phyloP scores from a whole-genome alignment of 2,329 filamentous ascomycete genomes.

The Mollisiaceae sp. region DNA sequence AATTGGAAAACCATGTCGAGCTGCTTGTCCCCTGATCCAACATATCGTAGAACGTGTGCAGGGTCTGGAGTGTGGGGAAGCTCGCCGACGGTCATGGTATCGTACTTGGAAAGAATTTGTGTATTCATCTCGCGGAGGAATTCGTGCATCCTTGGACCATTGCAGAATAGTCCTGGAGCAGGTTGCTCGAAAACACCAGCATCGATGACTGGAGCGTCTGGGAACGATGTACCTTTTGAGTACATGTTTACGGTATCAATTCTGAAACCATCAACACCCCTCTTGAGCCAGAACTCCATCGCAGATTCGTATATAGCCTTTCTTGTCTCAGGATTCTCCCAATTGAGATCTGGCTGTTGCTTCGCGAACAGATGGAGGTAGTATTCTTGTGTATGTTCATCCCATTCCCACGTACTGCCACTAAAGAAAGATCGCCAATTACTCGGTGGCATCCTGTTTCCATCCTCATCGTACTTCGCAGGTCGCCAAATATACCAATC shows the following conservation, averaged over 20 bases:
- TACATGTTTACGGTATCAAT: constrained; percentile 78
- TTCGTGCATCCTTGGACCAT: constrained; percentile 72
- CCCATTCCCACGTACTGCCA: constrained; percentile 70
- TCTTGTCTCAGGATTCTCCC: constrained; percentile 73
- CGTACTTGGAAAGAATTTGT: constrained; percentile 59
- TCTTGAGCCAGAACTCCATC: constrained; percentile 80
- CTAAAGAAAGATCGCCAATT: constrained; percentile 72
- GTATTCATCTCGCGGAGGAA: constrained; percentile 69
- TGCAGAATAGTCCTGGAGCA: constrained; percentile 63
- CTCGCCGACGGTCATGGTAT: constrained; percentile 74
- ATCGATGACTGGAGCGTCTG: constrained; percentile 61
- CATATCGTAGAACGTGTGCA: constrained; percentile 61
- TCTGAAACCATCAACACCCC: constrained; percentile 75
- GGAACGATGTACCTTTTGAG: constrained; percentile 64
- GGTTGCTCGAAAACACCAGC: constrained; percentile 53
- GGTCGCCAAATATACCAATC: constrained; percentile 72
- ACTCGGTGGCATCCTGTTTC: constrained; percentile 71
- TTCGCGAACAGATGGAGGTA: constrained; percentile 78
- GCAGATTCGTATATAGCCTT: constrained; percentile 72
- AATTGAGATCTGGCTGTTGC: constrained; percentile 85
- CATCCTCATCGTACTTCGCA: constrained; percentile 57
- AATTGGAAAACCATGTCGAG: constrained; percentile 75
- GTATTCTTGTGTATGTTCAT: constrained; percentile 74
- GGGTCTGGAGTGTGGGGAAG: constrained; percentile 66
- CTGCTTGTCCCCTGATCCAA: constrained; percentile 61